phyloP scores from a whole-genome alignment of 352 stramenopile species.

The Phytophthora sojae region DNA sequence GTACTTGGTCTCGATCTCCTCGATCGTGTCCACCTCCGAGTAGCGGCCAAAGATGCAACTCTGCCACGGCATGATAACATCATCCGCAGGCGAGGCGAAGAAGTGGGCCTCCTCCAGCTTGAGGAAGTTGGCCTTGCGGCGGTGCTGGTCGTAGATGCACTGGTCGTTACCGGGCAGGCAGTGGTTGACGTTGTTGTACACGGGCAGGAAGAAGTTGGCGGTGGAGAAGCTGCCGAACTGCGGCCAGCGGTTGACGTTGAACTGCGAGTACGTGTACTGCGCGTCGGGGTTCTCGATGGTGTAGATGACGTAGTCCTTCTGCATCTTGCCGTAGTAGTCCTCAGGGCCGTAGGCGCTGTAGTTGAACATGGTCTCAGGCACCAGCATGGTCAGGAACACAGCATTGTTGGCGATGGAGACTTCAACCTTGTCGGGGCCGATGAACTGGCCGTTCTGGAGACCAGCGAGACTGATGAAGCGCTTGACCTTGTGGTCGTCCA shows the following conservation, averaged over 20 bases:
- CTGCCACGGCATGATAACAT: slow-evolving; percentile 47
- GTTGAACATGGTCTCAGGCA: slow-evolving; percentile 38
- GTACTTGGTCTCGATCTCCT: slow-evolving; percentile 41
- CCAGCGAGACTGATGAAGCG: slow-evolving; percentile 52
- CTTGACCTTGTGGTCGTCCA: slow-evolving; percentile 59
- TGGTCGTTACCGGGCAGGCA: slow-evolving; percentile 9
- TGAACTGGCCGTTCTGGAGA: slow-evolving; percentile 59
- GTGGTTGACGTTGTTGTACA: slow-evolving; percentile 15
- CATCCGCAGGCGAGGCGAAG: slow-evolving; percentile 45
- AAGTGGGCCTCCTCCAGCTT: slow-evolving; percentile 44
- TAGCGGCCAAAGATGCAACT: slow-evolving; percentile 48
- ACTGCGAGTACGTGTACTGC: slow-evolving; percentile 39
- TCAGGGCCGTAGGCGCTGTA: slow-evolving; percentile 27
- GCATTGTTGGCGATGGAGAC: slow-evolving; percentile 22
- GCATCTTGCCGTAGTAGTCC: slow-evolving; percentile 40
- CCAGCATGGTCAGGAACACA: slow-evolving; percentile 11
- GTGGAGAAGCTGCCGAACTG: slow-evolving; percentile 7
- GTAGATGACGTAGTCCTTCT: slow-evolving; percentile 48
- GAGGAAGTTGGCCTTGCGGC: slow-evolving; percentile 49
- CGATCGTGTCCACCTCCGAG: slow-evolving; percentile 33
- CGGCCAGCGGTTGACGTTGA: slow-evolving; percentile 31
- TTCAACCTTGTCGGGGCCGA: slow-evolving; percentile 40
- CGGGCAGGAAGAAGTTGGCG: slow-evolving; percentile 22
- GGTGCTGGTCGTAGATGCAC: slow-evolving; percentile 24
- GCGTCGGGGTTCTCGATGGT: slow-evolving; percentile 35